Evolutionary conservation across 805 yeast genomes (phyloP), one percentile per base, ranked within the genome.

Genomic region (Wickerhamiella allomyrinae): DNA sequence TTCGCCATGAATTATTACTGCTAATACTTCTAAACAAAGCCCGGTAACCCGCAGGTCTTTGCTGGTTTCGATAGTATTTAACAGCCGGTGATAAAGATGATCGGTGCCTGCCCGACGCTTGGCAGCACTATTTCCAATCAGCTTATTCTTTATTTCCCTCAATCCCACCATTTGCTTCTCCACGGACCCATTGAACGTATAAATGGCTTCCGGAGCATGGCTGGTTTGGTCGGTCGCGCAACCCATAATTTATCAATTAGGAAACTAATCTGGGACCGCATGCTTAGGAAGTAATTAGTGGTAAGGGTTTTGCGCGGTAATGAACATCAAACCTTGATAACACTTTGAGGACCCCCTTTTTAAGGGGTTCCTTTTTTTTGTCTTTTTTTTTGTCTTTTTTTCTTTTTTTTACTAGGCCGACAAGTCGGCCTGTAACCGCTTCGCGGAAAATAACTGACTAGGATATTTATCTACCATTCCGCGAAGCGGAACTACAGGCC

Each of bases 231-330:
- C 31, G 3, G 31, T 27, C 13, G 31, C 31, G 31, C 31, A 27
- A 4, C 31, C 31, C 31, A 27, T 22, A 6, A 7, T 22, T 22
- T 9, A 9, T 27, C 14, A 17, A 14, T 17, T 22, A n/a, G 31
- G n/a, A n/a, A n/a, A n/a, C n/a, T 27, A 27, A 27, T 27, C 31
- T 27, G 31, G 31, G 31, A 27, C n/a, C n/a, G n/a, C n/a, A n/a
- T n/a, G n/a, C n/a, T n/a, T n/a, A n/a, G n/a, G n/a, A n/a, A n/a
- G n/a, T n/a, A n/a, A n/a, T n/a, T n/a, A n/a, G n/a, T n/a, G n/a
- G n/a, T n/a, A n/a, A n/a, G n/a, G n/a, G n/a, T n/a, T n/a, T n/a
- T n/a, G n/a, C n/a, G n/a, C n/a, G n/a, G n/a, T n/a, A n/a, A n/a
- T n/a, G n/a, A n/a, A n/a, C n/a, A n/a, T n/a, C n/a, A n/a, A n/a